Conservation (phyloP, 306 rosid species). For the Cicer yamashitae region DNA sequence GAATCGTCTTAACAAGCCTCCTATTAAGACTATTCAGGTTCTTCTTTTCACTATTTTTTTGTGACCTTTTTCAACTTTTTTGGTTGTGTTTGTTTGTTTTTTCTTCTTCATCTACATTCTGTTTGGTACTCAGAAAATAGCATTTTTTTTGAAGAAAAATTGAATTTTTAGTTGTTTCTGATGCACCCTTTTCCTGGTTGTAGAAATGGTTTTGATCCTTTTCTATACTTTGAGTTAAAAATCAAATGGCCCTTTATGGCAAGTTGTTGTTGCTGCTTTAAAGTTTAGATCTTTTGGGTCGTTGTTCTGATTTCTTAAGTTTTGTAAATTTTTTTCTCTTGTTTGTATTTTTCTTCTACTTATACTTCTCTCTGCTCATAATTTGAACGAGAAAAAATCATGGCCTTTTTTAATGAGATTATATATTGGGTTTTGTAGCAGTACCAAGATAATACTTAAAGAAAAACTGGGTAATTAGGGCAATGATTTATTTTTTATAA, state of each 20-base stretch:
- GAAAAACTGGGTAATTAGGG: conserved; percentile 41
- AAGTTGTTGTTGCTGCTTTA: neutral
- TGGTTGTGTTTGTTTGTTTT: neutral
- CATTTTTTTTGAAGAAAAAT: neutral
- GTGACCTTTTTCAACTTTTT: neutral
- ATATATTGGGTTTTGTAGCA: conserved; percentile 35
- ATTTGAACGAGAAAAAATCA: conserved; percentile 12
- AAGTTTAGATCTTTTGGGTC: conserved; percentile 37
- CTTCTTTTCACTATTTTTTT: neutral
- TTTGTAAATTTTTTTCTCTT: neutral
- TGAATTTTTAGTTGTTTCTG: neutral
- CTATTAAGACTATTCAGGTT: conserved; percentile 85
- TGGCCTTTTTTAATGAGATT: conserved; percentile 36
- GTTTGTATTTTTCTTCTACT: neutral
- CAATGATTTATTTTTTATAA: conserved; percentile 35
- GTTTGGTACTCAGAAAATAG: conserved; percentile 42
- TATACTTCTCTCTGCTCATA: neutral
- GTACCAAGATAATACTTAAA: conserved; percentile 34
- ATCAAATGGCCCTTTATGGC: conserved; percentile 26
- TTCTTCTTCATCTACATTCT: conserved; percentile 19
- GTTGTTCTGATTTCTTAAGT: conserved; percentile 31
- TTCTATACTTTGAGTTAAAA: conserved; percentile 15
- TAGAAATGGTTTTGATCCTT: neutral
- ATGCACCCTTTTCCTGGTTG: neutral
- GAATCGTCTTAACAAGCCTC: conserved; percentile 83